These are phyloP conservation scores for Gelatoporia subvermispora DNA, from an alignment of 768 basidiomycete species.

Conservation along the genomic window DNA sequence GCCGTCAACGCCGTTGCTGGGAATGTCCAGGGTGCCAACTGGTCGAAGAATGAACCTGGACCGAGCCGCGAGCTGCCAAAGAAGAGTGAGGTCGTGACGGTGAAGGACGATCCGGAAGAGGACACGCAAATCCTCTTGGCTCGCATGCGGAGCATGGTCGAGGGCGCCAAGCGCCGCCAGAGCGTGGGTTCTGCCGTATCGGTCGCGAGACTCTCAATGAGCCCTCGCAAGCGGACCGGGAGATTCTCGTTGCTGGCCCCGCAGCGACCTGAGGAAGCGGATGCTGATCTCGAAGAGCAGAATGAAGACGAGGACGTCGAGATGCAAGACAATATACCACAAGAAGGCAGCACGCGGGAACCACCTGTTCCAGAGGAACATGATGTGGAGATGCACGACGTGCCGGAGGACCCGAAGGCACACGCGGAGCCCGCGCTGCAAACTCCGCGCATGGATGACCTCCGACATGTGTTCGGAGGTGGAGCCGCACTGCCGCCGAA, in stretches of 20 bases:
- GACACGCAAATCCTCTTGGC: slow-evolving; percentile 32
- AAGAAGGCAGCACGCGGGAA: slow-evolving; percentile 37
- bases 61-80: not conserved
- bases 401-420: slow-evolving; percentile 4
- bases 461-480: slow-evolving; percentile 28
- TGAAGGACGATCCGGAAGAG: slow-evolving; percentile 25
- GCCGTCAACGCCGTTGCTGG: not conserved
- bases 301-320: slow-evolving; percentile 2
- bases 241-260: slow-evolving; percentile 17
- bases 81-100: slow-evolving; percentile 12
- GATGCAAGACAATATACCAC: slow-evolving; percentile 28
- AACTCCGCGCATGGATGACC: slow-evolving; percentile 26
- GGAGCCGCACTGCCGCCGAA: slow-evolving; percentile 9
- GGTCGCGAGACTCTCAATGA: slow-evolving; percentile 8
- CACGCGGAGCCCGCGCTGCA: slow-evolving; percentile 7
- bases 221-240: slow-evolving; percentile 18
- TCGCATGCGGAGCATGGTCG: slow-evolving; percentile 33
- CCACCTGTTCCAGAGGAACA: slow-evolving; percentile 8
- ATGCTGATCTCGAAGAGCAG: slow-evolving; percentile 15
- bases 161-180: slow-evolving; percentile 31
- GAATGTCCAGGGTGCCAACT: not conserved
- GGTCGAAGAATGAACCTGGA: not conserved
- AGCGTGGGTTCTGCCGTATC: slow-evolving; percentile 21
- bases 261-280: slow-evolving; percentile 8
- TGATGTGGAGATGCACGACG: slow-evolving; percentile 16